Base-by-base conservation (phyloP, 2,329 filamentous ascomycete species). In the Geosmithia morbida region DNA sequence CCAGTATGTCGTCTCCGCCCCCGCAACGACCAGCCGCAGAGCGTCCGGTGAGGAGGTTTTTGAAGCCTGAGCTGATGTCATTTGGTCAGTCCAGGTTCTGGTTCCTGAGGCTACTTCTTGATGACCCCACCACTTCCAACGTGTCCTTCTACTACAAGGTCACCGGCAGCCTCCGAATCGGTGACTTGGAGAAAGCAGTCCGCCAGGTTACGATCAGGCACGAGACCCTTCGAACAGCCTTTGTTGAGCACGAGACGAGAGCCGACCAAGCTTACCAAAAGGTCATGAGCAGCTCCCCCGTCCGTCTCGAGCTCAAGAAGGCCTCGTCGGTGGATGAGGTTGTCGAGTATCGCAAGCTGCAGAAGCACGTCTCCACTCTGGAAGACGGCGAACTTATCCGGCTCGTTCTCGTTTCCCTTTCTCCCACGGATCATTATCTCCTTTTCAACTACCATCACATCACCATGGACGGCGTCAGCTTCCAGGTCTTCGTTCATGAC, bases 371-470 rank as follows among this genome's bases (percentile, higher is more conserved):
- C 2, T 72, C 61, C 30, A 61, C 70, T 46, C 48, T 75, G 10
- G 58, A 57, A 14, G 52, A 52, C 7, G 65, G 66, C 10, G 54
- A 66, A 4, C 46, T 54, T 2, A 46, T 68, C 6, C 54, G 57
- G 6, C 52, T 68, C 3, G 46, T 54, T 3, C 54, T 71, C 1
- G 54, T 72, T 3, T 55, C 63, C 0, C 54, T 59, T 11, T 60
- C 58, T 0, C 50, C 55, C 1, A 56, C 54, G 0, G 47, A 51
- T 7, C 66, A 72, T 50, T 66, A 59, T 51, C 50, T 75, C 2
- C 44, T 77, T 0, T 48, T 76, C 13, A 60, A 58, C 5, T 64
- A 62, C 41, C 72, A 76, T 50, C 72, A 75, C 53, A 74, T 77
- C 39, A 59, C 63, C 41, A 66, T 76, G 61, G 74, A 77, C 50